These are phyloP conservation scores for Diaporthe longicolla DNA, from an alignment of 2,329 filamentous ascomycete species.

Conservation along the genomic window DNA sequence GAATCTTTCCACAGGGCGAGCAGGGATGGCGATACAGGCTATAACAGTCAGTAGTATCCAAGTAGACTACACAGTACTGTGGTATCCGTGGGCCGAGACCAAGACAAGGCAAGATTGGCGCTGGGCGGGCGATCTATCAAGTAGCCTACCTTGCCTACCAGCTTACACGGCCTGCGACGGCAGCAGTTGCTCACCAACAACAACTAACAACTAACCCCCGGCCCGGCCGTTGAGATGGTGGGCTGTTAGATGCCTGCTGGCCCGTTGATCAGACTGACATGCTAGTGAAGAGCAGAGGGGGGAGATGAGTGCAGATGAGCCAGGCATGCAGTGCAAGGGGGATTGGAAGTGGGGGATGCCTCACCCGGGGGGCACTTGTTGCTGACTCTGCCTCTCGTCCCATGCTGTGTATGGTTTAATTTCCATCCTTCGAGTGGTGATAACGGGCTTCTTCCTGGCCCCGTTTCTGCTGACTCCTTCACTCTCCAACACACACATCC, in stretches of 20 bases:
- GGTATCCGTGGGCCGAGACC: conserved; percentile 2
- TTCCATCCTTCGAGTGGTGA: conserved; percentile 27
- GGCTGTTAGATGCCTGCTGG: not conserved
- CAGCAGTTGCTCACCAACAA: conserved; percentile 5
- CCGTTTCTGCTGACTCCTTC: conserved; percentile 7
- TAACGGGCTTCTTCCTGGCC: conserved; percentile 1
- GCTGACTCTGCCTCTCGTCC: conserved; percentile 9
- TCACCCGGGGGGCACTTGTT: not conserved
- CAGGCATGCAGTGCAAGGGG: not conserved
- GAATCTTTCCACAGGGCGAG: conserved; percentile 1
- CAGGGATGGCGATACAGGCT: too few relatives aligned
- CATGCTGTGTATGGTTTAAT: conserved; percentile 14
- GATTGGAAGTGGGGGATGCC: not conserved
- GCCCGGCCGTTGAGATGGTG: not conserved
- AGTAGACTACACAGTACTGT: not conserved
- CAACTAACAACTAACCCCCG: too few relatives aligned
- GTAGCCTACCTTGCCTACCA: not conserved
- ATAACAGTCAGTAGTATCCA: not conserved
- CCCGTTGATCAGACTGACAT: not conserved
- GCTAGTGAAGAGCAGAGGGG: not conserved
- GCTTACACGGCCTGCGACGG: not conserved
- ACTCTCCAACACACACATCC: not conserved
- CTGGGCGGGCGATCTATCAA: conserved; percentile 13
- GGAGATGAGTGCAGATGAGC: not conserved
- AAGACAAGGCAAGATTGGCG: conserved; percentile 13